Base-by-base conservation (phyloP, 1,139 yeast genomes). In the Candida dubliniensis region DNA sequence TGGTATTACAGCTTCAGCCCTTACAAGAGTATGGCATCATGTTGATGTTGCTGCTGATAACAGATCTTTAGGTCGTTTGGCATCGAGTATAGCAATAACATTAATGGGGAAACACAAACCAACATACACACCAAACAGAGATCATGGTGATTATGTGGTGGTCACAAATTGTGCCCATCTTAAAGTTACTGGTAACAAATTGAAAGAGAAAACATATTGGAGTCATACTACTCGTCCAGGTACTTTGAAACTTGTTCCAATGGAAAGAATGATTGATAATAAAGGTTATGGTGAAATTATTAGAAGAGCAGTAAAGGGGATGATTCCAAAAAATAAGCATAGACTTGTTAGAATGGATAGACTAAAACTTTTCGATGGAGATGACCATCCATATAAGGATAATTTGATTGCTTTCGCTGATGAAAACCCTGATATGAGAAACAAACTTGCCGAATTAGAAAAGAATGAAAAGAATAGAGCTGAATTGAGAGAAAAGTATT, bases 71-170 rank as follows among this genome's bases (percentile, higher is more conserved):
- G 99, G 99, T 63, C 84, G 99, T 59, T 67, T 95, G 47, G 99
- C 99, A 2, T 76, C 96, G 1, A 77, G 84, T 48, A 89, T 93
- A 47, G 98, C 99, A 31, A 72, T 82, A 31, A 84, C 95, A 0
- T 76, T 95, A 42, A 90, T 88, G 71, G 99, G 99, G 13, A 95
- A 95, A 64, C 98, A 93, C 69, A 93, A 93, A 71, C 99, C 99
- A 7, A 81, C 90, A 0, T 86, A 69, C 55, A 87, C 91, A 52
- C 68, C 78, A 55, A 61, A 79, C 57, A 75, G 84, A 61, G 99
- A 93, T 68, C 83, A 85, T 54, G 99, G 99, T 10, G 99, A 93
- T 66, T 93, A 91, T 59, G 97, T 93, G 13, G 98, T 93, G 13
- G 97, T 93, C 1, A 87, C 98, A 10, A 93, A 93, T 70, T 90